Conservation (phyloP, 2,329 filamentous ascomycete genomes). For the Venturia pyrina region DNA sequence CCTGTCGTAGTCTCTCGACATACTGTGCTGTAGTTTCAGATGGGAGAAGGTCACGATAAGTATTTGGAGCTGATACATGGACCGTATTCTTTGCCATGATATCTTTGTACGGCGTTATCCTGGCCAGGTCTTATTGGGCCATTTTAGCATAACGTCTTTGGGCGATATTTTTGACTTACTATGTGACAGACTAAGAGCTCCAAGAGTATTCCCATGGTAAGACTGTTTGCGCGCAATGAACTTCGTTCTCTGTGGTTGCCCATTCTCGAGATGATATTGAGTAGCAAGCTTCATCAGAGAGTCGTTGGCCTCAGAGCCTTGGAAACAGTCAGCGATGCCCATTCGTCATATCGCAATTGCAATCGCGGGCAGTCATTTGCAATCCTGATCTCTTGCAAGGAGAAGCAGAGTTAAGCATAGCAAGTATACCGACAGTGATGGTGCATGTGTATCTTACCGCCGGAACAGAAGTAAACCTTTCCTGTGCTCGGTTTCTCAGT, state of each 20-base stretch:
- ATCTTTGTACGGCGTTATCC: constrained; percentile 52
- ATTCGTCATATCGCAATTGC: too few relatives aligned
- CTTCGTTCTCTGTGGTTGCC: constrained; percentile 43
- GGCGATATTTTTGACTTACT: not conserved
- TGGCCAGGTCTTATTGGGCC: constrained; percentile 50
- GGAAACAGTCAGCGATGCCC: constrained; percentile 29
- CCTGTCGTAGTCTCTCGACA: constrained; percentile 47
- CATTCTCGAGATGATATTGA: constrained; percentile 54
- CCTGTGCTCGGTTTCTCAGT: not conserved
- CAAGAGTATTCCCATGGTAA: constrained; percentile 63
- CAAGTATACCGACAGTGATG: not conserved
- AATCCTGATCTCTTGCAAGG: too few relatives aligned
- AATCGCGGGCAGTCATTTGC: not conserved
- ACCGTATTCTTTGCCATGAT: constrained; percentile 47
- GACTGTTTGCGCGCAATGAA: constrained; percentile 57
- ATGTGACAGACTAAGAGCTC: constrained; percentile 41
- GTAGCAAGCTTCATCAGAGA: constrained; percentile 57
- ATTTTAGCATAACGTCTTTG: not conserved
- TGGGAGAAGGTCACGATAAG: constrained; percentile 46
- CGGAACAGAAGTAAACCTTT: not conserved
- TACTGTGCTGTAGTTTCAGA: constrained; percentile 50
- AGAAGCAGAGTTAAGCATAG: not conserved
- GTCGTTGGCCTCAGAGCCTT: constrained; percentile 50
- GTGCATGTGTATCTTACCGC: not conserved
- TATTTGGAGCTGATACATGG: constrained; percentile 56